Evolutionary conservation across 805 yeast genomes (phyloP), one percentile per base, ranked within the genome.

Genomic region (Saturnispora besseyi): DNA sequence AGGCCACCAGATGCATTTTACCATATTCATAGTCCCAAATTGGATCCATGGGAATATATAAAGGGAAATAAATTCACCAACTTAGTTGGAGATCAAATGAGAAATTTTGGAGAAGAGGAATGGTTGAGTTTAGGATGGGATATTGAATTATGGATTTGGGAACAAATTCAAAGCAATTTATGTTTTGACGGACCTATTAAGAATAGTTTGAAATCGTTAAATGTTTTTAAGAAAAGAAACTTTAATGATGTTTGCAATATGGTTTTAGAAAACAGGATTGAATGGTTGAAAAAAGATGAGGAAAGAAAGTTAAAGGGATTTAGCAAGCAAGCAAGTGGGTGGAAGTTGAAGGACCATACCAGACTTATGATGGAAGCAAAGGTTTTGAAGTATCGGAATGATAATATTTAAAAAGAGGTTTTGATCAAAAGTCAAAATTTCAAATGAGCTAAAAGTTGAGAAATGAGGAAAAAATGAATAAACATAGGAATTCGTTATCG

Each of bases 21-120:
- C 38, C 81, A 76, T 55, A 69, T 77, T 26, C 76, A 76, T 57
- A 70, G 64, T 57, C 80, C 80, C 6, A 76, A 76, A 57, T 62
- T 76, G 43, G 70, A 75, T 55, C 80, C 80, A 1, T 73, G 76
- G 73, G 60, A 54, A n/a, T 58, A 57, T 32, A 42, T 54, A 13
- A 30, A 49, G 1, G 51, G 54, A 12, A 56, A 60, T 37, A 49
- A 55, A 33, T 57, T 57, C 44, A 53, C 56, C 18, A 57, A 52
- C 46, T 43, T 33, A 48, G 42, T 55, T 2, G 48, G 50, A 1
- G 38, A 53, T 7, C 53, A 51, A 18, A 58, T 60, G 31, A 53
- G 66, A 34, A 59, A 62, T 46, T 51, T 63, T 22, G 67, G 67
- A 11, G 56, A 56, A 21, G 58, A 55, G 12, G 51, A 57, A n/a